phyloP scores from a whole-genome alignment of 768 basidiomycete species.

The Lentinula raphanica region DNA sequence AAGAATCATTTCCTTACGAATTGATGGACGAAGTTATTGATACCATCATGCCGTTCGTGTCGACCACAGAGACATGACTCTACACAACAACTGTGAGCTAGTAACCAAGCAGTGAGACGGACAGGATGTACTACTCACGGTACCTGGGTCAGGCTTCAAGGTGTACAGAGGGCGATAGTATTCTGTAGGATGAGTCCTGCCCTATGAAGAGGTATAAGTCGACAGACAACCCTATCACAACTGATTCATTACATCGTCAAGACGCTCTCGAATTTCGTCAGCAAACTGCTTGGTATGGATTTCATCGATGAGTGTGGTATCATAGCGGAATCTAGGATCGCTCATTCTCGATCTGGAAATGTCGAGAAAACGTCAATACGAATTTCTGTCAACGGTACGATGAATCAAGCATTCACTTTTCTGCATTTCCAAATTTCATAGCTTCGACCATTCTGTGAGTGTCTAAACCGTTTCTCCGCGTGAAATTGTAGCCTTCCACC shows the following conservation, averaged over 20 bases:
- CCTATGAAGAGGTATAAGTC: conserved; percentile 32
- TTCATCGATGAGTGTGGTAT: conserved; percentile 34
- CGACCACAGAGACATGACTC: conserved; percentile 61
- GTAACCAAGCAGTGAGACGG: conserved; percentile 5
- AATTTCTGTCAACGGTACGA: no score
- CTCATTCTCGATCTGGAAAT: conserved; percentile 48
- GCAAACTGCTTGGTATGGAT: conserved; percentile 50
- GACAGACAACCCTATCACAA: no score
- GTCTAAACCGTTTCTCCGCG: conserved; percentile 41
- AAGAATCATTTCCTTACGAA: conserved; percentile 33
- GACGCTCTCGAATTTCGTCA: conserved; percentile 36
- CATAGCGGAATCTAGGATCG: conserved; percentile 46
- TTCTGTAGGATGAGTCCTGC: conserved; percentile 49
- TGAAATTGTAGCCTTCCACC: conserved; percentile 46
- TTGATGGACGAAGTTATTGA: conserved; percentile 67
- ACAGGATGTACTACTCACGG: conserved; percentile 30
- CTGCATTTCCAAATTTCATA: conserved; percentile 39
- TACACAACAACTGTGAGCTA: conserved; percentile 16
- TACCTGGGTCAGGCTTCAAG: conserved; percentile 59
- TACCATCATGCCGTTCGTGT: conserved; percentile 60
- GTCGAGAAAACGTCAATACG: no score
- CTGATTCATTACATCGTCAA: conserved; percentile 65
- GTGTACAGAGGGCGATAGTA: conserved; percentile 66
- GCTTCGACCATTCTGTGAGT: conserved; percentile 61
- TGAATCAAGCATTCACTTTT: no score